Conservation (phyloP, 805 yeast genomes). For the Wickerhamomyces silvicola region DNA sequence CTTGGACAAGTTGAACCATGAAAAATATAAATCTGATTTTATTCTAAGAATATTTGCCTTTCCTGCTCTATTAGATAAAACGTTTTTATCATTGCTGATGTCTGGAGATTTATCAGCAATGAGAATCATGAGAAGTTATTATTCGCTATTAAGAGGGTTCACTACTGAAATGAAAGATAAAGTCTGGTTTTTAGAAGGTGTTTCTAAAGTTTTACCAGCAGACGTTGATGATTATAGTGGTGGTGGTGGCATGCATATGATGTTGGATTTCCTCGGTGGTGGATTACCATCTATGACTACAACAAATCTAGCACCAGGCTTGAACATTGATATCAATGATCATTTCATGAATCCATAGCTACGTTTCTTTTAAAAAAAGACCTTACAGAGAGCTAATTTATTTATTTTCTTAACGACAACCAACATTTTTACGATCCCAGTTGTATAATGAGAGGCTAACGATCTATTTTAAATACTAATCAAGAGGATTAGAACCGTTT, state of each 20-base stretch:
- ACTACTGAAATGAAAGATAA: slow-evolving; percentile 82
- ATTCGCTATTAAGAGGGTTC: slow-evolving; percentile 71
- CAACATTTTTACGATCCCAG: too few relatives aligned
- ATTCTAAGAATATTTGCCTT: slow-evolving; percentile 84
- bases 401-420: too few relatives aligned
- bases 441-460: too few relatives aligned
- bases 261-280: slow-evolving; percentile 82
- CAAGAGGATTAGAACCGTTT: too few relatives aligned
- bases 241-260: slow-evolving; percentile 89
- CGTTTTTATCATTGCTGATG: slow-evolving; percentile 69
- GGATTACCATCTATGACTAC: slow-evolving; percentile 43
- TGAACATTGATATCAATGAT: slow-evolving; percentile 23
- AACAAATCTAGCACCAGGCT: slow-evolving; percentile 26
- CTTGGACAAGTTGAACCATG: slow-evolving; percentile 75
- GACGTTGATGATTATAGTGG: slow-evolving; percentile 90
- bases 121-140: slow-evolving; percentile 87
- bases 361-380: too few relatives aligned
- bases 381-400: too few relatives aligned
- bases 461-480: too few relatives aligned
- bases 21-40: slow-evolving; percentile 78
- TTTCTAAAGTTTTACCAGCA: slow-evolving; percentile 78
- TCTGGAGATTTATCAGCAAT: slow-evolving; percentile 83
- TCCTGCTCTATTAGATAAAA: slow-evolving; percentile 84
- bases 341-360: slow-evolving; percentile 24
- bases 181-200: slow-evolving; percentile 94